Conservation (phyloP, 2,329 filamentous ascomycete species). For the Penicillium thymicola region DNA sequence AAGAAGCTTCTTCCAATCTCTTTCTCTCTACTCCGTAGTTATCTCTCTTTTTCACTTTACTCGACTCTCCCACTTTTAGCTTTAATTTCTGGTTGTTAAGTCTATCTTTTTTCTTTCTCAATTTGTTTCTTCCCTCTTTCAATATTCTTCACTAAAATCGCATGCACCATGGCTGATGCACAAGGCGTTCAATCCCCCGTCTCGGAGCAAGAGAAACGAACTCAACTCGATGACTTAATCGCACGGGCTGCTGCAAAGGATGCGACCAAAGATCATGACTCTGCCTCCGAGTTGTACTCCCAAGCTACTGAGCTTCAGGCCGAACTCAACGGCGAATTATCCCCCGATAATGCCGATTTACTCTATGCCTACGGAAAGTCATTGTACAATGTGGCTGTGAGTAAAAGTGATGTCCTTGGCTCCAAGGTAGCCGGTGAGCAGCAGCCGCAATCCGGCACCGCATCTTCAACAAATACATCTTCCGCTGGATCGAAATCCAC, state of each 20-base stretch:
- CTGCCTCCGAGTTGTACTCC: conserved; percentile 83
- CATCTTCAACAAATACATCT: conserved; percentile 41
- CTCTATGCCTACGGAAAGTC: conserved; percentile 93
- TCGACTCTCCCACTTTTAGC: not conserved
- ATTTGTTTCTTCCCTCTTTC: not conserved
- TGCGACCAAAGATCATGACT: conserved; percentile 81
- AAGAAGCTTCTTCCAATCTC: not conserved
- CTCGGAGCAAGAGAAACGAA: conserved; percentile 44
- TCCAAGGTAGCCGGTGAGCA: conserved; percentile 65
- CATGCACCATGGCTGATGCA: conserved; percentile 27
- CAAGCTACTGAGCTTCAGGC: conserved; percentile 86
- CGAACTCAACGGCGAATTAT: conserved; percentile 87
- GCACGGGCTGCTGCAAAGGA: conserved; percentile 82
- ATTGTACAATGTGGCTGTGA: conserved; percentile 88
- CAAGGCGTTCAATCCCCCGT: conserved; percentile 13
- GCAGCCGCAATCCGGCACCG: conserved; percentile 53
- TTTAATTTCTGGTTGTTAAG: not conserved
- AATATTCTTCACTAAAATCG: not conserved
- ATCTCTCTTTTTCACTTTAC: not conserved
- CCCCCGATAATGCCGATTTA: conserved; percentile 84
- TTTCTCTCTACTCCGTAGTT: not conserved
- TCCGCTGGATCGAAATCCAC: conserved; percentile 16
- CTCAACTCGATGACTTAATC: conserved; percentile 72
- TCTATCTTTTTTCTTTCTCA: not conserved
- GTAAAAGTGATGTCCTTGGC: conserved; percentile 90